A percentile compares a stretch with the other conserved stretches of the same genome.
Conservation (phyloP, 352 stramenopile species). For the Globisporangium cederbergense region DNA sequence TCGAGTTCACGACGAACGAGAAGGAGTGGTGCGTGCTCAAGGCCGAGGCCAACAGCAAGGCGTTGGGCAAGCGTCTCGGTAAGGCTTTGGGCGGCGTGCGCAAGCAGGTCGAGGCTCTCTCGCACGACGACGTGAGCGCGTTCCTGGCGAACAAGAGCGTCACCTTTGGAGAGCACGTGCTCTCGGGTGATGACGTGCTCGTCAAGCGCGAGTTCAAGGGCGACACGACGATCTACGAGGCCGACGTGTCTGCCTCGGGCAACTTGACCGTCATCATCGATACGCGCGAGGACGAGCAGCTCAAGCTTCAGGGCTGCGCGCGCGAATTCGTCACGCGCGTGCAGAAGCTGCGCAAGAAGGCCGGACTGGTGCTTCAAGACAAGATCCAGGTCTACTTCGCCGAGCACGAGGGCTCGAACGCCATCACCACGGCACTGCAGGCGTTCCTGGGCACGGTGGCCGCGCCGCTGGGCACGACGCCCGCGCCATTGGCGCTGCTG, state of each 20-base stretch:
- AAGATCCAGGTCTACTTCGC: slow-evolving; percentile 96
- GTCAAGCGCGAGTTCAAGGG: slow-evolving; percentile 95
- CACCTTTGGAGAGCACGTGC: slow-evolving; percentile 70
- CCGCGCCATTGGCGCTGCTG: slow-evolving; percentile 55
- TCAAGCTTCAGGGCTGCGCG: slow-evolving; percentile 91
- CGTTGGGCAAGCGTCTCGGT: slow-evolving; percentile 94
- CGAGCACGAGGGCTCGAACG: slow-evolving; percentile 58
- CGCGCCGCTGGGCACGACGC: slow-evolving; percentile 51
- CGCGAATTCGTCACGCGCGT: slow-evolving; percentile 97
- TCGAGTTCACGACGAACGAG: slow-evolving; percentile 89
- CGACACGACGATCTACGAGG: slow-evolving; percentile 90
- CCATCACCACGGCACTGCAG: slow-evolving; percentile 63
- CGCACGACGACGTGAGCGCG: slow-evolving; percentile 67
- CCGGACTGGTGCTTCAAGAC: slow-evolving; percentile 93
- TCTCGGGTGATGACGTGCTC: slow-evolving; percentile 90
- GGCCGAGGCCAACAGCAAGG: slow-evolving; percentile 93
- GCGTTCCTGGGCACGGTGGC: slow-evolving; percentile 56
- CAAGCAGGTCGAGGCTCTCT: slow-evolving; percentile 64
- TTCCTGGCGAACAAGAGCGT: slow-evolving; percentile 78
- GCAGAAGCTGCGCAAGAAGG: slow-evolving; percentile 98
- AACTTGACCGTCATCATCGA: slow-evolving; percentile 95
- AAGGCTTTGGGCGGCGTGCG: slow-evolving; percentile 96
- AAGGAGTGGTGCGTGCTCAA: slow-evolving; percentile 92
- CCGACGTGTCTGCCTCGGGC: slow-evolving; percentile 82
- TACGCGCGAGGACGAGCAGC: slow-evolving; percentile 93